phyloP scores from a whole-genome alignment of 148 eudicot genomes.

The Rhododendron williamsianum region DNA sequence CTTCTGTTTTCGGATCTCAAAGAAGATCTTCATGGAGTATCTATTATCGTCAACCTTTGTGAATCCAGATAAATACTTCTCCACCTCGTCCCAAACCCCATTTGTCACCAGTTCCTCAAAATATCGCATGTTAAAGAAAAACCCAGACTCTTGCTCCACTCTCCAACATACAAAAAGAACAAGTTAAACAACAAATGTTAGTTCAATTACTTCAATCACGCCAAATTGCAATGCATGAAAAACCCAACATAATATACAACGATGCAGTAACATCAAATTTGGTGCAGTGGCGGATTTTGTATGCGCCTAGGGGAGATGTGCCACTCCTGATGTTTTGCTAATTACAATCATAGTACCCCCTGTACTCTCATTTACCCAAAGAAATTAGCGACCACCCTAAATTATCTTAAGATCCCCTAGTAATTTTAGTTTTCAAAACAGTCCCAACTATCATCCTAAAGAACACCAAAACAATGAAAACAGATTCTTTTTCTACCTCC shows the following conservation, averaged over 20 bases:
- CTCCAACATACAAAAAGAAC: constrained; percentile 31
- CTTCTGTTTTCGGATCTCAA: constrained; percentile 96
- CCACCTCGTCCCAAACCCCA: constrained; percentile 97
- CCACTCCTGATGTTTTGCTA: background rate
- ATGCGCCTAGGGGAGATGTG: background rate
- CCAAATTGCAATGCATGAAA: constrained; percentile 5
- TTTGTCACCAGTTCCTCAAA: constrained; percentile 84
- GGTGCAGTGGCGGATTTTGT: background rate
- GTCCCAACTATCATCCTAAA: background rate
- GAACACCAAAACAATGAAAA: background rate
- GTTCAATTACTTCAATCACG: background rate
- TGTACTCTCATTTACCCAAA: background rate
- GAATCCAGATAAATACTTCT: constrained; percentile 85
- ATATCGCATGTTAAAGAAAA: constrained; percentile 83
- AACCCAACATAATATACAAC: background rate
- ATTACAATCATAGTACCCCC: background rate
- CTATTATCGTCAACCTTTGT: constrained; percentile 96
- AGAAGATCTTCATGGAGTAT: constrained; percentile 94
- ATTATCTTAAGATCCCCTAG: background rate
- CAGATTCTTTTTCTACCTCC: background rate
- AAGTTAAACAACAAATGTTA: constrained; percentile 1
- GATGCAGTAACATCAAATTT: background rate
- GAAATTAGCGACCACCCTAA: background rate
- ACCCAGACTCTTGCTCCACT: constrained; percentile 94
- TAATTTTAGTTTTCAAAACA: background rate